Conservation (phyloP, 2,329 filamentous ascomycete species). For the Aspergillus caelatus region DNA sequence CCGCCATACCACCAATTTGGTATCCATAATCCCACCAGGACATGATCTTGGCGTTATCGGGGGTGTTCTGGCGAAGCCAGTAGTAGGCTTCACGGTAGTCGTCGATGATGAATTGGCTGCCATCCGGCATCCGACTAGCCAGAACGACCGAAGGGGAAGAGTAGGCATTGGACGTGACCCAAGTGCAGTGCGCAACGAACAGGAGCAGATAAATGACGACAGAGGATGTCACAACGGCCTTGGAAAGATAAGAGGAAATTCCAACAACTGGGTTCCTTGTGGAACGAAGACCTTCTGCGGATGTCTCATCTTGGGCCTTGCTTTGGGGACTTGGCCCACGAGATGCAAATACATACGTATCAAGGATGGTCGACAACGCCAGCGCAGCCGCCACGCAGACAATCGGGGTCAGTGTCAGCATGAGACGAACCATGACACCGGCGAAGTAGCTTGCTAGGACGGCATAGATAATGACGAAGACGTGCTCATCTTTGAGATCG, state of each 20-base stretch:
- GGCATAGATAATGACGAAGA: slow-evolving; percentile 97
- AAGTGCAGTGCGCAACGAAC: slow-evolving; percentile 97
- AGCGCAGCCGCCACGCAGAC: slow-evolving; percentile 94
- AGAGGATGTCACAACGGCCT: slow-evolving; percentile 71
- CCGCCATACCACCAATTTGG: slow-evolving; percentile 99
- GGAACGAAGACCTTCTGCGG: slow-evolving; percentile 61
- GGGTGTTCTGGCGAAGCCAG: slow-evolving; percentile 97
- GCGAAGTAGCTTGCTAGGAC: slow-evolving; percentile 97
- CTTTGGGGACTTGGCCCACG: slow-evolving; percentile 57
- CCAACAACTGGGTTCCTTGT: slow-evolving; percentile 75
- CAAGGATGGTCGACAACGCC: slow-evolving; percentile 82
- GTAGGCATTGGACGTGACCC: slow-evolving; percentile 99
- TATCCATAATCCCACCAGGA: slow-evolving; percentile 99
- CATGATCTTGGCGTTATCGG: slow-evolving; percentile 96
- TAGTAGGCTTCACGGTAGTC: slow-evolving; percentile 99
- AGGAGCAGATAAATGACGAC: slow-evolving; percentile 81
- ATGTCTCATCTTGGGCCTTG: slow-evolving; percentile 42
- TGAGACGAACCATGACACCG: slow-evolving; percentile 98
- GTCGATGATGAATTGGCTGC: slow-evolving; percentile 97
- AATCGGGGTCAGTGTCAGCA: slow-evolving; percentile 94
- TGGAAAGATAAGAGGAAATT: slow-evolving; percentile 80
- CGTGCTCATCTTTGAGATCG: slow-evolving; percentile 89
- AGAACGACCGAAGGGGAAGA: slow-evolving; percentile 97
- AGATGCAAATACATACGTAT: slow-evolving; percentile 75
- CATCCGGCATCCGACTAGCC: slow-evolving; percentile 88